Evolutionary conservation across 192 early-diverging fungal species (phyloP), one percentile per base, ranked within the genome.

Genomic region (Umbelopsis sp.): DNA sequence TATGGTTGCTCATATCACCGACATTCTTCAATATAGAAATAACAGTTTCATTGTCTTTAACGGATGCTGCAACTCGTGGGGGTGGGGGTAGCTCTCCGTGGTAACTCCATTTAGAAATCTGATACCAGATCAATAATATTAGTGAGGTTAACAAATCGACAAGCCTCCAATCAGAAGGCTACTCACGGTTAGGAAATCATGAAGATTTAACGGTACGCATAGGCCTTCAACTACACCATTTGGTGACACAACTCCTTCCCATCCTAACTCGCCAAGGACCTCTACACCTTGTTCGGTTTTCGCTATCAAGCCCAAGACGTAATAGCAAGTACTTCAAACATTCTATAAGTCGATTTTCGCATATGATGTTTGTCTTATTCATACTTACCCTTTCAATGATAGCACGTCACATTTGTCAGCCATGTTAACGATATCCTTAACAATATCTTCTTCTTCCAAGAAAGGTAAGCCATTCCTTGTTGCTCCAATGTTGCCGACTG

Each of bases 1-100:
- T 93, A 69, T 93, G 89, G 67, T 95, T 95, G 49, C 88, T 88
- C 65, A 95, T 80, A 73, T 92, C 92, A 47, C 91, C 90, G 49
- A 93, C 85, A 22, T 80, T 80, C 72, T 84, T 85, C 27, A 95
- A 67, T 55, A 95, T 87, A 64, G 91, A 90, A 65, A 49, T 44
- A 10, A 37, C 61, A 18, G 70, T 73, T 27, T 67, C n/a, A 49
- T 78, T 75, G n/a, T 70, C 73, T 37, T 49, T 74, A 16, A 77
- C 58, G 41, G 78, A 58, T 22, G 70, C 65, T 20, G 77, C 75
- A 37, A 84, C 68, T 8, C 69, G 74, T n/a, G 80, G 86, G 69
- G 75, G 79, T 41, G 75, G 80, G 65, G 76, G 82, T 30, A 74
- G 37, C 61, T 37, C 50, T n/a, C 80, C 78, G 21, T 51, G 75